Evolutionary conservation across 78 protist genomes (phyloP).

Genomic region (Tieghemostelium lacteum): DNA sequence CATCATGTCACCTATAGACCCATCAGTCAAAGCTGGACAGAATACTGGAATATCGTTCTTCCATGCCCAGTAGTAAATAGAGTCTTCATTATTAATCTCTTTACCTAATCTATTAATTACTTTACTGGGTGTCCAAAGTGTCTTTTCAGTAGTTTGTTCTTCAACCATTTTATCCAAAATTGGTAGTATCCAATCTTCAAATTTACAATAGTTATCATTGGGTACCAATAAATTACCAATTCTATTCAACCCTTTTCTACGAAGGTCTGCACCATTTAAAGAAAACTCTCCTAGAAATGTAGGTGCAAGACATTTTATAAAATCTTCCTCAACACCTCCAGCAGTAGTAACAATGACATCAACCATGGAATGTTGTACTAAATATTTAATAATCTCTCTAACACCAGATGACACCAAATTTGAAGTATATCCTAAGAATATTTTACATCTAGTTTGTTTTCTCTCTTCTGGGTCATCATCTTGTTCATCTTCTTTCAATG

Average conservation of each 20-base stretch:
- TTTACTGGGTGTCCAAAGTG: conserved; percentile 95
- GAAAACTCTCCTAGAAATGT: conserved; percentile 96
- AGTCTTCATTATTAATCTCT: conserved; percentile 92
- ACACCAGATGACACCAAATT: conserved; percentile 98
- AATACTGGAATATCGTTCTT: conserved; percentile 98
- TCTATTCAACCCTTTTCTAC: conserved; percentile 93
- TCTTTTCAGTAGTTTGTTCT: conserved; percentile 86
- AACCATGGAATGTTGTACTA: conserved; percentile 90
- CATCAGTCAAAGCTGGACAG: conserved; percentile 99
- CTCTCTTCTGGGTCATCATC: conserved; percentile 38
- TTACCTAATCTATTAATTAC: conserved; percentile 97
- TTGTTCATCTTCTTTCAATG: conserved; percentile 58
- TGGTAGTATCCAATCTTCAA: conserved; percentile 98
- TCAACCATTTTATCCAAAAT: conserved; percentile 91
- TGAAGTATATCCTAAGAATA: conserved; percentile 98
- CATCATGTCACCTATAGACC: conserved; percentile 99
- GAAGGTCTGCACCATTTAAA: conserved; percentile 88
- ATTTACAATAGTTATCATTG: conserved; percentile 97
- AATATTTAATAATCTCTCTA: conserved; percentile 94
- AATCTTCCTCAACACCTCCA: conserved; percentile 99
- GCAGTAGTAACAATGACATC: conserved; percentile 97
- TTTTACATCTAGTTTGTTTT: conserved; percentile 69
- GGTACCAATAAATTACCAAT: conserved; percentile 99
- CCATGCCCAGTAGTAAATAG: conserved; percentile 97
- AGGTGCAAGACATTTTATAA: conserved; percentile 98